These are phyloP conservation scores for Diddensiella santjacobensis DNA, from an alignment of 805 yeast genomes.

Conservation along the genomic window DNA sequence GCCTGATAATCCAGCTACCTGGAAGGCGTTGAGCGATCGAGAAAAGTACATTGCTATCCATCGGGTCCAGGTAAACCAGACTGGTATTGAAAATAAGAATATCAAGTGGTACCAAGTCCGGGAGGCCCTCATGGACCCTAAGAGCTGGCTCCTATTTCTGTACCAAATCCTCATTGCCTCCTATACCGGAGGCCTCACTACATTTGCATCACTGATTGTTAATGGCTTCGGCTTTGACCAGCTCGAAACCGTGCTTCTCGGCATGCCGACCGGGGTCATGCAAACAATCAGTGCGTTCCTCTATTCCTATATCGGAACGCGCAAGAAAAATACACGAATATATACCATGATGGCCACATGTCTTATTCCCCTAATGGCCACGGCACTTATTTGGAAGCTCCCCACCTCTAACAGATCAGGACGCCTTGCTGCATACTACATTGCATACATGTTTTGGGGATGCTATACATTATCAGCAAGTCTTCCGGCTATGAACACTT, in stretches of 20 bases:
- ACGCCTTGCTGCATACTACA: slow-evolving; percentile 7
- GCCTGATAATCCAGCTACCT: slow-evolving; percentile 55
- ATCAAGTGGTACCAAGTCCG: slow-evolving; percentile 45
- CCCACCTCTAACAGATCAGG: slow-evolving; percentile 9
- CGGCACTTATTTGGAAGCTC: slow-evolving; percentile 15
- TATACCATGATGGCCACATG: slow-evolving; percentile 8
- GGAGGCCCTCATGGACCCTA: slow-evolving; percentile 48
- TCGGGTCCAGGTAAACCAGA: slow-evolving; percentile 37
- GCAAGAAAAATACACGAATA: slow-evolving; percentile 12
- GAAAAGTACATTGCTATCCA: slow-evolving; percentile 51
- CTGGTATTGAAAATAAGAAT: slow-evolving; percentile 42
- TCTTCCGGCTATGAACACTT: slow-evolving; percentile 42
- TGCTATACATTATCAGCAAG: slow-evolving; percentile 30
- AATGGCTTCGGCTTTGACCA: slow-evolving; percentile 36
- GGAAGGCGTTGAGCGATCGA: slow-evolving; percentile 42
- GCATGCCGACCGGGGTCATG: slow-evolving; percentile 45
- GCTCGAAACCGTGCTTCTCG: slow-evolving; percentile 41
- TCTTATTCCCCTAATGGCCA: slow-evolving; percentile 11
- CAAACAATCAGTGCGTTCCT: slow-evolving; percentile 5
- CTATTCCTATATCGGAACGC: slow-evolving; percentile 13
- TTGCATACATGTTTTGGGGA: slow-evolving; percentile 5
- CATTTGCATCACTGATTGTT: slow-evolving; percentile 42
- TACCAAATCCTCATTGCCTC: slow-evolving; percentile 32
- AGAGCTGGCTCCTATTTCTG: slow-evolving; percentile 37
- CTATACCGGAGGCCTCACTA: slow-evolving; percentile 39